Evolutionary conservation across 257 asterid species (phyloP).

Genomic region (Oldenlandia corymbosa): DNA sequence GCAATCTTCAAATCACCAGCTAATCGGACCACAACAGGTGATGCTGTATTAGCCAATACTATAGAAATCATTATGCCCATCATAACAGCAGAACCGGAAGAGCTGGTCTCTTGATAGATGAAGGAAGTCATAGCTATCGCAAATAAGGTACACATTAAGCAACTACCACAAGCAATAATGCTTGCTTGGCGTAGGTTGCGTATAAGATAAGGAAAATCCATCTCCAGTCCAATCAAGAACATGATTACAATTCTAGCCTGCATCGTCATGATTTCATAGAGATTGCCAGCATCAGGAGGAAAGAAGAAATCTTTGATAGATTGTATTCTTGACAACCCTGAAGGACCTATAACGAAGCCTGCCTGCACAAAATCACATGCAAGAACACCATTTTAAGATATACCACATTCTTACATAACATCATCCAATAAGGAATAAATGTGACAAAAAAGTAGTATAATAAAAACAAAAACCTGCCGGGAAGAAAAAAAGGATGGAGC

Average conservation of each 20-base stretch:
- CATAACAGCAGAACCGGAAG: slow-evolving; percentile 37
- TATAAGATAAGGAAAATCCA: slow-evolving; percentile 63
- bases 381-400: slow-evolving; percentile 9
- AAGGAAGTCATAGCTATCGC: slow-evolving; percentile 70
- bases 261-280: slow-evolving; percentile 76
- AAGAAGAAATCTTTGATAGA: slow-evolving; percentile 51
- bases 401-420: not conserved
- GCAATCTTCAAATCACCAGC: slow-evolving; percentile 84
- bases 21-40: slow-evolving; percentile 73
- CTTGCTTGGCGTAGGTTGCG: slow-evolving; percentile 65
- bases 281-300: slow-evolving; percentile 48
- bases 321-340: slow-evolving; percentile 60
- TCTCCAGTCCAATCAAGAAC: slow-evolving; percentile 90
- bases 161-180: slow-evolving; percentile 55
- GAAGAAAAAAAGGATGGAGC: not conserved
- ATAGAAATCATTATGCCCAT: slow-evolving; percentile 60
- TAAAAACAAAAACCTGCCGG: not conserved
- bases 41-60: slow-evolving; percentile 69
- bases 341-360: slow-evolving; percentile 89
- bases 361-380: slow-evolving; percentile 49
- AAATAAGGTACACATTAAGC: slow-evolving; percentile 60
- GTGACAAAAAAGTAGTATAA: too few relatives aligned
- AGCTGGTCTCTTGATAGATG: slow-evolving; percentile 51
- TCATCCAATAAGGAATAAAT: not conserved
- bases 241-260: slow-evolving; percentile 76